Evolutionary conservation across 2,329 filamentous ascomycete species (phyloP).

Genomic region (Aspergillus sp.): DNA sequence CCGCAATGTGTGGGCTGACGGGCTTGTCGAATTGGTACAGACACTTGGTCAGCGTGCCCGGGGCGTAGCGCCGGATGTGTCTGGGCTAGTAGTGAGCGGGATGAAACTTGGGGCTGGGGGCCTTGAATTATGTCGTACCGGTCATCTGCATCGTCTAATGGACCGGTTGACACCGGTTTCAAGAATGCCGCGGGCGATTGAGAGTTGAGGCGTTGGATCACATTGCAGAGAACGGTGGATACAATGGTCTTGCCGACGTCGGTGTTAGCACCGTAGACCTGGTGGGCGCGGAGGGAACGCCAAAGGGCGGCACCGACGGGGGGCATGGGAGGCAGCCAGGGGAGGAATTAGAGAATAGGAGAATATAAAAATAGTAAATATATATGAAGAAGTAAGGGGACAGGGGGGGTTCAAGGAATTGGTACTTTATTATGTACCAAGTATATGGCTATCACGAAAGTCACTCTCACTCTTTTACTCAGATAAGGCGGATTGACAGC

Average conservation of each 20-base stretch:
- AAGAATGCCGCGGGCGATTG: slow-evolving; percentile 63
- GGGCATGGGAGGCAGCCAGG: slow-evolving; percentile 34
- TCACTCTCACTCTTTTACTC: no score
- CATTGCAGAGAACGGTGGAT: slow-evolving; percentile 70
- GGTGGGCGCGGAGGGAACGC: slow-evolving; percentile 68
- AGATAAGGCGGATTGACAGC: background rate
- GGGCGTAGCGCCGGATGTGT: slow-evolving; percentile 64
- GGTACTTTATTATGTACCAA: background rate
- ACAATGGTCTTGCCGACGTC: slow-evolving; percentile 83
- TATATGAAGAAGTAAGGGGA: background rate
- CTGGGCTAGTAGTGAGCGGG: slow-evolving; percentile 29
- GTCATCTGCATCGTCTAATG: slow-evolving; percentile 69
- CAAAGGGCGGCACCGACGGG: slow-evolving; percentile 65
- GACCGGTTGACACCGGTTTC: slow-evolving; percentile 81
- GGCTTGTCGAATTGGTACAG: slow-evolving; percentile 73
- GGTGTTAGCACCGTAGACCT: slow-evolving; percentile 82
- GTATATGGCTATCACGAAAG: background rate
- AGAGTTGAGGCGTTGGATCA: slow-evolving; percentile 51
- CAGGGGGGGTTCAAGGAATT: background rate
- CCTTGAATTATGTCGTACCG: slow-evolving; percentile 46
- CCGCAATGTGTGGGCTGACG: slow-evolving; percentile 77
- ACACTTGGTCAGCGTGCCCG: slow-evolving; percentile 59
- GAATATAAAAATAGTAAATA: background rate
- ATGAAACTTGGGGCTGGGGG: background rate
- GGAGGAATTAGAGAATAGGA: background rate